These are phyloP conservation scores for Lagenaria siceraria DNA, from an alignment of 306 rosid species.

Conservation along the genomic window DNA sequence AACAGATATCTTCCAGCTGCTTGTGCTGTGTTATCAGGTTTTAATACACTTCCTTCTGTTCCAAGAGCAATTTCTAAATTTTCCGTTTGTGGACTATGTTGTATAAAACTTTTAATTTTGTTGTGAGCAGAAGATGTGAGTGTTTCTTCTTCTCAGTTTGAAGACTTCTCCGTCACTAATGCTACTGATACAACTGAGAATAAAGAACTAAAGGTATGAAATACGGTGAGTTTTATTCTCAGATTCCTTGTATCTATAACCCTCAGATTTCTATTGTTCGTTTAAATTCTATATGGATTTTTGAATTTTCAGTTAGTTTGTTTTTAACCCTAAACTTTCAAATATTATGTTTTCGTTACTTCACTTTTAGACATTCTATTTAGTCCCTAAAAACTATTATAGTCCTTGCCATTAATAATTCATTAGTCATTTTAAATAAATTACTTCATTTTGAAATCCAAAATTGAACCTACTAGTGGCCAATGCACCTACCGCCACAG, in stretches of 20 bases:
- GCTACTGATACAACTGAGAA: slow-evolving; percentile 16
- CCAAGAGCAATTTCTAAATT: neutral
- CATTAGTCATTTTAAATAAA: neutral
- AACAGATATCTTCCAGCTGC: slow-evolving; percentile 18
- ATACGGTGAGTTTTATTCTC: neutral
- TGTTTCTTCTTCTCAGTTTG: slow-evolving; percentile 34
- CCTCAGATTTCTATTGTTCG: neutral
- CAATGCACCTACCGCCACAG: too few species aligned
- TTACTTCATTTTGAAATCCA: too few species aligned
- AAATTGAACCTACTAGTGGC: neutral
- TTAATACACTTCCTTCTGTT: slow-evolving; percentile 4
- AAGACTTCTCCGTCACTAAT: slow-evolving; percentile 43
- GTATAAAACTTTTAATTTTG: neutral
- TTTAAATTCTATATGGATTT: neutral
- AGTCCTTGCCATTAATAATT: neutral
- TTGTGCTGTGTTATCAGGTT: slow-evolving; percentile 49
- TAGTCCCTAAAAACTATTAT: neutral
- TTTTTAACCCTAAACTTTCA: neutral
- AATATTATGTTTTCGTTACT: neutral
- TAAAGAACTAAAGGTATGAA: slow-evolving; percentile 52
- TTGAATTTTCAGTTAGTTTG: neutral
- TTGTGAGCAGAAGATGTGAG: slow-evolving; percentile 29
- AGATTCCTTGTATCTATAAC: neutral
- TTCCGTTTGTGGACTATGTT: neutral
- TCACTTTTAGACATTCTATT: neutral